Base-by-base conservation (phyloP, 192 early-diverging fungal species). In the Podila horticola region DNA sequence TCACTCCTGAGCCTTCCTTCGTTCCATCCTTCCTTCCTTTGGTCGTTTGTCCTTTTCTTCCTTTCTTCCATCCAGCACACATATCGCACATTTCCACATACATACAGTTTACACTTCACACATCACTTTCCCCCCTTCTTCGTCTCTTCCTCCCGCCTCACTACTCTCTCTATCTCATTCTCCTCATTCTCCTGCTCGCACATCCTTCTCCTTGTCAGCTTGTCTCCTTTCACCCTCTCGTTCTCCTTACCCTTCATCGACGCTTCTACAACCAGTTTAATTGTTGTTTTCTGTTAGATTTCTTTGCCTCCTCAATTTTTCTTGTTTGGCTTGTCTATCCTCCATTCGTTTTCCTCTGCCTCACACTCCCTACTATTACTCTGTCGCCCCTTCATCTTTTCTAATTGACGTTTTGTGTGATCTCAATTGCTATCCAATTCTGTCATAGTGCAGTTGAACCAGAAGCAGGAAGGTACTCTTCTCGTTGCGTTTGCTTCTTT, bases 111-210 rank as follows among this genome's bases (percentile, higher is more conserved):
- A 45, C 41, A 45, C 34, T 36, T 15, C 41, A 45, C 15, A 15
- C 41, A 45, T 45, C 13, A 45, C 41, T 4, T 4, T 41, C 41
- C 12, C 13, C 34, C 41, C 41, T 45, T 45, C 41, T 45, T 45
- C 34, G 41, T 45, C 41, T 12, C 41, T 45, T 45, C 41, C 41
- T 45, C 41, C 41, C 41, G 15, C n/a, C 13, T 24, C 5, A 2
- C 45, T 49, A 4, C 19, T 11, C 24, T 10, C 29, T 61, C 31
- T 26, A 5, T 72, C 59, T 58, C n/a, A 34, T n/a, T 20, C 34
- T 70, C 59, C 28, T 31, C 59, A 45, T 58, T 29, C 58, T 28
- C 45, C 62, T n/a, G 22, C 62, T n/a, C 36, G 5, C 62, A 22
- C 62, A 13, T 20, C 36, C 34, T 20, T 34, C 62, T 38, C 20